Base-by-base conservation (phyloP, 2,329 filamentous ascomycete species). In the Epichloe gansuensis region DNA sequence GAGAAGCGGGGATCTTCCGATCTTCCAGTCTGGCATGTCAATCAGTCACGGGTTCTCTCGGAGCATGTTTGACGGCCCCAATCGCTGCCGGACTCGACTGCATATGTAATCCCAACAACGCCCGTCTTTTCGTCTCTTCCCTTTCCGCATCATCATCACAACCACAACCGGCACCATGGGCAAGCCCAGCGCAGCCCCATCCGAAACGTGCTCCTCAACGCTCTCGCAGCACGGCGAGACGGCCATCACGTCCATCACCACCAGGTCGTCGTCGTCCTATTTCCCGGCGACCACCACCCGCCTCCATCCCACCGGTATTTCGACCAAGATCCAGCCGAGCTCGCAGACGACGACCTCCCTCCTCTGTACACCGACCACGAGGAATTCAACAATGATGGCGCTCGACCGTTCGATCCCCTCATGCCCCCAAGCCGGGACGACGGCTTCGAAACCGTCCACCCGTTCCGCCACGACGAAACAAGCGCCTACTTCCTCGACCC, bases 321-420 rank as follows among this genome's bases (percentile, higher is more conserved):
- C 42, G 70, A 72, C 60, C 60, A 68, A 46, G 69, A 71, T 52
- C 59, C 63, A 0, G 61, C 66, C 34, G 65, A 70, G 39, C 59
- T 68, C 46, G 56, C 59, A 12, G 56, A 59, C 47, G 67, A 73
- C 53, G 71, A 75, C 54, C 65, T 75, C 2, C 74, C 73, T 8
- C 74, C 74, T 1, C 67, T 72, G 28, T 76, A 76, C 56, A 62
- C 61, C 54, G 68, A 73, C 45, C 69, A 73, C 41, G 60, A 60
- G 17, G 56, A 58, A 7, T 56, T 54, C 52, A 44, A 46, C 45
- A 28, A 50, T 50, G 56, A 55, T 35, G 37, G 42, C 47, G 28
- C 51, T 15, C 52, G 35, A 4, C 53, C 56, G 42, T 54, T 59
- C 17, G 55, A 65, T 51, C 64, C 62, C 13, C 60, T 67, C 11